These are phyloP conservation scores for Pharus latifolius DNA, from an alignment of 176 grass and related monocot genomes.

Conservation along the genomic window DNA sequence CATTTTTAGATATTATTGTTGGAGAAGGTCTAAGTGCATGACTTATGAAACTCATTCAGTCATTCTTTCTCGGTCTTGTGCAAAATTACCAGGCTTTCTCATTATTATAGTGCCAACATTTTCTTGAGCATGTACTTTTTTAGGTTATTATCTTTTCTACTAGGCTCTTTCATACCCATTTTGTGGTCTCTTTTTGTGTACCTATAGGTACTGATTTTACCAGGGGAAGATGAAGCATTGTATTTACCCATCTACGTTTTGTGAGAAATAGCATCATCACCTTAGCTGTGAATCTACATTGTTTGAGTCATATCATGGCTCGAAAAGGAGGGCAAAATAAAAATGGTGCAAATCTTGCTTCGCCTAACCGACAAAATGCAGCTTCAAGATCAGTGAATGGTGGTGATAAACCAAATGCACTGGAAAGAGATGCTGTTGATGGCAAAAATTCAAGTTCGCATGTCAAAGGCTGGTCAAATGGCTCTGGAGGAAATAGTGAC, in stretches of 20 bases:
- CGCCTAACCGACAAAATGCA: slow-evolving; percentile 33
- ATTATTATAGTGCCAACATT: neutral
- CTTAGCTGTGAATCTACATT: slow-evolving; percentile 5
- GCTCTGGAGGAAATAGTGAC: slow-evolving; percentile 19
- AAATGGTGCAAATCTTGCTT: slow-evolving; percentile 35
- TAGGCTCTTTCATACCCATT: neutral
- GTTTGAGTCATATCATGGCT: slow-evolving; percentile 49
- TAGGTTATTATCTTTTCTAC: neutral
- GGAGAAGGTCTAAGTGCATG: neutral
- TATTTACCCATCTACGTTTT: neutral
- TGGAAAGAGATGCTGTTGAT: slow-evolving; percentile 29
- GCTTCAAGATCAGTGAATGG: slow-evolving; percentile 14
- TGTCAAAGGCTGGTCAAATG: slow-evolving; percentile 26
- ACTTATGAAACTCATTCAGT: neutral
- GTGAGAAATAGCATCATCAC: neutral
- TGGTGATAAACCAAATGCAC: slow-evolving; percentile 38
- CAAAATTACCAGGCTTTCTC: neutral
- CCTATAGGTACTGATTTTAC: slow-evolving; percentile 19
- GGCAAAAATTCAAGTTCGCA: slow-evolving; percentile 19
- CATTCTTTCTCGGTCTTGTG: neutral
- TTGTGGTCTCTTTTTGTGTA: slow-evolving; percentile 10
- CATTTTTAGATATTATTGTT: too few relatives aligned
- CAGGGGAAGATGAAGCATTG: neutral
- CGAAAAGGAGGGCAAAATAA: slow-evolving; percentile 78
- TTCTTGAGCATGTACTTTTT: neutral